Conservation (phyloP, 768 basidiomycete species). For the Russula sp. region DNA sequence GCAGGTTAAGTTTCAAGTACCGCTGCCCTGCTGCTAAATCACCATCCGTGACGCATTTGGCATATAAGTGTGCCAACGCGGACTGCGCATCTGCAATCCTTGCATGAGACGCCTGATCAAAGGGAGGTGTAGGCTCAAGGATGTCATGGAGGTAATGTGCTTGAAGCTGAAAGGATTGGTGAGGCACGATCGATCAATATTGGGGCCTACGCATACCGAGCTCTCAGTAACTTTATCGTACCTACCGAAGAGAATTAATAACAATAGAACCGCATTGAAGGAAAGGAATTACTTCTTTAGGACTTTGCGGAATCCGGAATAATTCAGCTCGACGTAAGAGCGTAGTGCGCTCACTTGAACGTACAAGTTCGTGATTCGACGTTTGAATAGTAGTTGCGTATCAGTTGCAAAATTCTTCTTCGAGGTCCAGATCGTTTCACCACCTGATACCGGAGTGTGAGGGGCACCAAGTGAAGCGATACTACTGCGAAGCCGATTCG, state of each 20-base stretch:
- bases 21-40: constrained; percentile 67
- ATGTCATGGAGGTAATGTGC: constrained; percentile 68
- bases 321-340: constrained; percentile 89
- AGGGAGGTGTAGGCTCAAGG: constrained; percentile 68
- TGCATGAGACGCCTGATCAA: constrained; percentile 60
- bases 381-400: constrained; percentile 81
- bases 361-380: constrained; percentile 80
- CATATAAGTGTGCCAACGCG: constrained; percentile 67
- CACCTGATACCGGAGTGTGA: constrained; percentile 39
- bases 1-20: constrained; percentile 81
- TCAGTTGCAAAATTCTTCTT: constrained; percentile 80
- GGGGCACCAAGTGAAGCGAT: constrained; percentile 48
- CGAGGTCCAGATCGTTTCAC: constrained; percentile 70
- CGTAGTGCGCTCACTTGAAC: constrained; percentile 70
- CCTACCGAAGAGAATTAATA: constrained; percentile 42
- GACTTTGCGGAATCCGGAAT: constrained; percentile 92
- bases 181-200: not conserved
- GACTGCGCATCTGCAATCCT: constrained; percentile 56
- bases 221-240: constrained; percentile 92
- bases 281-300: constrained; percentile 76
- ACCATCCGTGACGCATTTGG: constrained; percentile 78
- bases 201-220: constrained; percentile 41
- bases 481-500: constrained; percentile 49
- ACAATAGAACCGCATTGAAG: constrained; percentile 9
- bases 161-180: constrained; percentile 53